Base-by-base conservation (phyloP, 805 yeast species). In the Saccharomycopsis malanga region DNA sequence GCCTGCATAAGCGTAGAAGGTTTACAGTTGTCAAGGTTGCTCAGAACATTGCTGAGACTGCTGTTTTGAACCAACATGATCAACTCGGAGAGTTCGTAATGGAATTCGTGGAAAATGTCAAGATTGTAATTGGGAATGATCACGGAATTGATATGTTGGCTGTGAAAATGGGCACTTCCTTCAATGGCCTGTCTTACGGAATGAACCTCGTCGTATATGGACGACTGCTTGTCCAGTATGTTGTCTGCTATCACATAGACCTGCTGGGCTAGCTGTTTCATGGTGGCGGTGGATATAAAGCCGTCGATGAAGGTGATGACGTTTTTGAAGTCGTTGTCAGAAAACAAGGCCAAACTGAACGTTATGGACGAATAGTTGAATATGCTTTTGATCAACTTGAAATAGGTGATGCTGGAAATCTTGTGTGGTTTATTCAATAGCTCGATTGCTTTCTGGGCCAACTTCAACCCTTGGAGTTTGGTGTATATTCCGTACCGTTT, bases 91-190 rank as follows among this genome's bases (percentile, higher is more conserved):
- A 39, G 17, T 9, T 39, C 49, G 3, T 39, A 17, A n/a, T 32
- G 23, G 34, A 39, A 45, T 17, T 39, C 49, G 7, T 39, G 23
- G n/a, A 45, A 30, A 18, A 25, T 15, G 4, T 7, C 22, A 14
- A 45, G n/a, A 12, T 30, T 20, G 42, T 45, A 45, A 20, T 22
- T 34, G 3, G 49, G 49, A 14, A 45, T 30, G 22, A 29, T 29
- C 3, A 45, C n/a, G 17, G 40, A 18, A 25, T 39, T 39, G 3
- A 45, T 27, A 22, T 37, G 17, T 24, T 37, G 10, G 23, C 23
- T 37, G 23, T 37, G 40, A 18, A 7, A 37, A 12, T 7, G 10
- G 4, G n/a, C 6, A 17, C 40, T 12, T 12, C 40, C 17, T 6
- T 32, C 18, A 9, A 32, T 9, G 6, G 17, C 12, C 5, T n/a